phyloP scores from a whole-genome alignment of 257 asterid genomes.

The Sherardia arvensis region DNA sequence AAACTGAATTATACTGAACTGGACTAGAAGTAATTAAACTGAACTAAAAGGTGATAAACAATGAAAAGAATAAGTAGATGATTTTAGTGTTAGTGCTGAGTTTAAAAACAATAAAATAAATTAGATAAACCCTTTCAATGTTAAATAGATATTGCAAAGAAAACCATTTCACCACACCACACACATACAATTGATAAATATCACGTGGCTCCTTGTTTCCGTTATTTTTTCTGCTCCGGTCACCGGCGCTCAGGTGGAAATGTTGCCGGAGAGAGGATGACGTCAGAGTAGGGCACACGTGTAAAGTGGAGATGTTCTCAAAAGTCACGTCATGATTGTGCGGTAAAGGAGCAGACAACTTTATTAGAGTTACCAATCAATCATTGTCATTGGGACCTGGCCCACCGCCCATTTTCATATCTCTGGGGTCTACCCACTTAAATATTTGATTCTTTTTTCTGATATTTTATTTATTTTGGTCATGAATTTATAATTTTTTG shows the following conservation, averaged over 20 bases:
- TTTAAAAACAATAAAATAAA: no score
- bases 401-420: neutral
- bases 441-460: neutral
- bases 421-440: neutral
- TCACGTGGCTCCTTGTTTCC: no score
- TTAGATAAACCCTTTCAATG: no score
- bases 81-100: no score
- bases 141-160: no score
- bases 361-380: slow-evolving; percentile 4
- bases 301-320: slow-evolving; percentile 7
- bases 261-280: neutral
- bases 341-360: slow-evolving; percentile 6
- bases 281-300: neutral
- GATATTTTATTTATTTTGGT: neutral
- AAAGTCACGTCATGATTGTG: slow-evolving; percentile 17
- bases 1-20: no score
- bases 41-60: no score
- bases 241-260: neutral
- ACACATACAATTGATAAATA: no score
- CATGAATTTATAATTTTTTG: no score
- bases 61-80: no score
- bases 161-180: no score
- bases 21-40: no score
- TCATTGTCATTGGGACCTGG: slow-evolving; percentile 2
- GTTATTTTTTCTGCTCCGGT: neutral